Evolutionary conservation across 768 basidiomycete species (phyloP).

Genomic region (Suillus plorans): DNA sequence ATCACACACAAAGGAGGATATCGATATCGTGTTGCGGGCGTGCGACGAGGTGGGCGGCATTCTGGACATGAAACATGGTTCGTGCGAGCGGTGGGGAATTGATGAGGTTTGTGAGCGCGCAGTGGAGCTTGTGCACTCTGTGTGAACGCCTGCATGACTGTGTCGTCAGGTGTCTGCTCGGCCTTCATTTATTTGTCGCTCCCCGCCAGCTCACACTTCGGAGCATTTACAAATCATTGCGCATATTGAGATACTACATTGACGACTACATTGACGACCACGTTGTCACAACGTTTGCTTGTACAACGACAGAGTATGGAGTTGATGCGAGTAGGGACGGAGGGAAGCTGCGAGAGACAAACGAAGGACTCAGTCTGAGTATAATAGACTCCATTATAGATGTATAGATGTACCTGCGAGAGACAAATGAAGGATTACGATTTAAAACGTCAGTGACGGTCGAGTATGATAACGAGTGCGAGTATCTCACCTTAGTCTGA

Average conservation of each 20-base stretch:
- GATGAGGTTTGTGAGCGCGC: neutral
- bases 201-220: neutral
- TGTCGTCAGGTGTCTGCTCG: neutral
- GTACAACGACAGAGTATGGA: too few relatives aligned
- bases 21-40: neutral
- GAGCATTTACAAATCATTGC: neutral
- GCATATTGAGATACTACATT: neutral
- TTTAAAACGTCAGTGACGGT: too few relatives aligned
- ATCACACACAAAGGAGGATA: neutral
- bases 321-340: too few relatives aligned
- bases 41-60: neutral
- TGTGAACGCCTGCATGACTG: neutral
- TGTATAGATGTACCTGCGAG: too few relatives aligned
- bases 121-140: neutral
- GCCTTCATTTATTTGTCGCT: neutral
- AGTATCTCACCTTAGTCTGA: too few relatives aligned
- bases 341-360: too few relatives aligned
- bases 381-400: too few relatives aligned
- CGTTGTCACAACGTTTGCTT: too few relatives aligned
- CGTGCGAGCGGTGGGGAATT: neutral
- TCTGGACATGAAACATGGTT: neutral
- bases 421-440: too few relatives aligned
- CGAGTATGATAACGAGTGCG: too few relatives aligned
- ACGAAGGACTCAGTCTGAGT: too few relatives aligned
- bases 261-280: neutral